Evolutionary conservation across 768 basidiomycete genomes (phyloP).

Genomic region (Cystofilobasidium bisporidii): DNA sequence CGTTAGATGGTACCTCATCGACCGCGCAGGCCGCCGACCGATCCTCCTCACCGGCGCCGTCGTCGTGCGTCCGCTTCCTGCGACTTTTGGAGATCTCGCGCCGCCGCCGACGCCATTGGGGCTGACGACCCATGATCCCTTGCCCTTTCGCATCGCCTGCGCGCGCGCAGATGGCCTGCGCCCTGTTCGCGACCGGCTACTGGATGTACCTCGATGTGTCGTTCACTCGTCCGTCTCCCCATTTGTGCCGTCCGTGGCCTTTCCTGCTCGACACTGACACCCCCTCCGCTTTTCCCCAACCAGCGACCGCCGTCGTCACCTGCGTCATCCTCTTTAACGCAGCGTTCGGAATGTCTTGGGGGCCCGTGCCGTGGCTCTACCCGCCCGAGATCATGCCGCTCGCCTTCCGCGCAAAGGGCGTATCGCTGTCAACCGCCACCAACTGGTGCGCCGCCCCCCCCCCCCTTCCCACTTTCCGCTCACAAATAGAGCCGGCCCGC

Average conservation of each 20-base stretch:
- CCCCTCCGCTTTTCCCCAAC: too few species aligned
- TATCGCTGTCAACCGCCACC: slow-evolving; percentile 84
- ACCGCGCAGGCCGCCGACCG: slow-evolving; percentile 75
- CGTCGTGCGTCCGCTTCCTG: slow-evolving; percentile 46
- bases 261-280: too few species aligned
- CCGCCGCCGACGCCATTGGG: too few species aligned
- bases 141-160: not conserved
- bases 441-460: slow-evolving; percentile 14
- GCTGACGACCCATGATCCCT: not conserved
- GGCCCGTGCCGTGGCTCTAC: slow-evolving; percentile 50
- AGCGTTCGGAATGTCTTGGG: slow-evolving; percentile 77
- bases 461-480: too few species aligned
- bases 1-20: slow-evolving; percentile 91
- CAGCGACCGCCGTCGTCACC: slow-evolving; percentile 65
- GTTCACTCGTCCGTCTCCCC: slow-evolving; percentile 47
- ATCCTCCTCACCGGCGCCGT: slow-evolving; percentile 81
- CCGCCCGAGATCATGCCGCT: slow-evolving; percentile 64
- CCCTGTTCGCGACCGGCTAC: slow-evolving; percentile 73
- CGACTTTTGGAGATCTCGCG: too few species aligned
- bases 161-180: slow-evolving; percentile 59
- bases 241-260: not conserved
- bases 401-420: slow-evolving; percentile 84
- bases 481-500: too few species aligned
- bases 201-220: slow-evolving; percentile 87
- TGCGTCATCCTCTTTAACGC: slow-evolving; percentile 91